Evolutionary conservation across 139 green algal species (phyloP), one percentile per base, ranked within the genome.

Genomic region (Haematococcus sp.): DNA sequence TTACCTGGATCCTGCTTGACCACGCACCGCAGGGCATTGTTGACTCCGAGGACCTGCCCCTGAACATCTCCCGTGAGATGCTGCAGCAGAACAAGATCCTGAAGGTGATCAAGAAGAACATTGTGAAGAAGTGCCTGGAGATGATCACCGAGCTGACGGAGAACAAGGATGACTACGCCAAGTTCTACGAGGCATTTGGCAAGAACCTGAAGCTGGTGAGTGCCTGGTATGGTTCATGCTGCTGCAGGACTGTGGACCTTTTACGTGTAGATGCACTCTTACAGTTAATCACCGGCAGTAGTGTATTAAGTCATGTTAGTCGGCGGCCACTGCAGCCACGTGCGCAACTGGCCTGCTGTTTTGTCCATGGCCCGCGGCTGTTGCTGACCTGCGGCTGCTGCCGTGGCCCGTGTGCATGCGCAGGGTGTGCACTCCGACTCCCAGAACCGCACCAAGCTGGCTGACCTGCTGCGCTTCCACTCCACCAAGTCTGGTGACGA

Each of bases 21-120:
- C 63, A n/a, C n/a, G n/a, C n/a, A n/a, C n/a, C 5, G 5, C 98
- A 98, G 94, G 95, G 96, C 71, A 92, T 99, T 65, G 96, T 99
- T 1, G 96, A 99, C 88, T 93, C 78, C 33, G 96, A 99, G 91
- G 96, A 99, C 82, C 86, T 99, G 73, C 96, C 96, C 9, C 88
- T 99, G 27, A 99, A 99, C 93, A 99, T 99, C 77, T 98, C 94
- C 1, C 95, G 96, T 74, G 96, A 99, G 88, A 99, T 91, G 85
- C 91, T 99, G 73, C 96, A 99, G 88, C 96, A 99, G 87, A 99
- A 99, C 92, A 99, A 99, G 91, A 99, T 99, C 75, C 89, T 99
- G 25, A 99, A 99, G 93, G 93, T 99, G 63, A 99, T 99, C 87
- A 89, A 90, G 72, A 99, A 99, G 93, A 99, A 99, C 89, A 94